These are phyloP conservation scores for Calonectria fujianensis DNA, from an alignment of 2,329 filamentous ascomycete genomes.

Conservation along the genomic window DNA sequence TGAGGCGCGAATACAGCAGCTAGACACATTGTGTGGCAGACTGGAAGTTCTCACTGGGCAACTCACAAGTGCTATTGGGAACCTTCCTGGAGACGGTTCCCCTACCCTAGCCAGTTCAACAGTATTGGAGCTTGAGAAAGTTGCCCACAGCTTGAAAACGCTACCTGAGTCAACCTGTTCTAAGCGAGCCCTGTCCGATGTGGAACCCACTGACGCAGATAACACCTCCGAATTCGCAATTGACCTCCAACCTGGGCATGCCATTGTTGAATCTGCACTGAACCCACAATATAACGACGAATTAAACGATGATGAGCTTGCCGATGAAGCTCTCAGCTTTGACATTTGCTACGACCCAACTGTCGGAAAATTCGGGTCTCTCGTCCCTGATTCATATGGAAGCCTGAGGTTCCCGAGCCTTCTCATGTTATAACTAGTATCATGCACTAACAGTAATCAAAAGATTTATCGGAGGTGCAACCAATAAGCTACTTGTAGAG, in stretches of 20 bases:
- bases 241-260: not conserved
- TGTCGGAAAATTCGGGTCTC: conserved; percentile 19
- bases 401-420: conserved; percentile 45
- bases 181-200: not conserved
- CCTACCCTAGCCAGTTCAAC: not conserved
- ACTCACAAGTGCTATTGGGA: conserved; percentile 36
- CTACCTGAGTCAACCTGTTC: not conserved
- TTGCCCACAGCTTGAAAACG: not conserved
- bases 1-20: conserved; percentile 52
- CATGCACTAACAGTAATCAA: not conserved
- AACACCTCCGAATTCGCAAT: not conserved
- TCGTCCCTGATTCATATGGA: conserved; percentile 56
- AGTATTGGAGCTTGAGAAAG: not conserved
- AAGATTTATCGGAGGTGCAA: conserved; percentile 51
- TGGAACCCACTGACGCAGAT: not conserved
- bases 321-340: not conserved
- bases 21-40: conserved; percentile 51
- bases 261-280: not conserved
- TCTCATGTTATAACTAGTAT: not conserved
- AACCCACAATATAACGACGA: not conserved
- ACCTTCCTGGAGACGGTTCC: not conserved
- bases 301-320: conserved; percentile 10
- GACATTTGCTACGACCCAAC: conserved; percentile 14
- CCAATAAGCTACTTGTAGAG: conserved; percentile 55
- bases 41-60: conserved; percentile 48